Evolutionary conservation across 805 yeast species (phyloP), one percentile per base, ranked within the genome.

Genomic region (Yarrowia osloensis): DNA sequence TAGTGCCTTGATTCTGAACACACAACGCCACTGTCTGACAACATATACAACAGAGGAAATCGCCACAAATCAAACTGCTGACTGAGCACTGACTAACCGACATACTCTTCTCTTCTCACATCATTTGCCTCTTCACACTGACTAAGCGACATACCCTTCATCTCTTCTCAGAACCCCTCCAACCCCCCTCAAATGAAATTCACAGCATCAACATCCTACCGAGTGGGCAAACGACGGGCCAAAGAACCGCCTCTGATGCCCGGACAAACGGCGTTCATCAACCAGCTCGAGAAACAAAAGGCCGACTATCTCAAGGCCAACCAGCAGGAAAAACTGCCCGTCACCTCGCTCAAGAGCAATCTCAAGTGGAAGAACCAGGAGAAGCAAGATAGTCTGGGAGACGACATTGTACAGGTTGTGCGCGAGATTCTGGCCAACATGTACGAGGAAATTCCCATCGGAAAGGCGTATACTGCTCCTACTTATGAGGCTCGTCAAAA

Each of bases 401-500:
- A 28, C 17, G 67, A 63, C 22, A 67, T 77, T 8, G 50, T 66
- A 0, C 66, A 59, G 4, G 74, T 77, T 3, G 70, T 78, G 26
- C 47, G 61, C 6, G 59, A 68, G 8, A 67, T 78, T 2, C 68
- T 73, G 4, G 68, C 62, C 7, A 68, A 70, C 15, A 74, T 73
- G 77, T 77, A 78, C 77, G 73, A 66, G 2, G 71, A 71, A 9
- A 63, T 77, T 12, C 78, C 81, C 28, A 42, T 55, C 76, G 67
- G 70, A 21, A 47, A 63, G 15, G 28, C 47, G 19, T 61, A 44
- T 26, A 61, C 66, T 3, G 66, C 66, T n/a, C 54, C 66, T 33
- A 61, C 66, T 8, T 61, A 17, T 24, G 54, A 61, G 9, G 54
- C 54, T 26, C 29, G 66, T 6, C 54, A 31, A 15, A 24, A 12